Base-by-base conservation (phyloP, 306 rosid species). In the Vicia faba region DNA sequence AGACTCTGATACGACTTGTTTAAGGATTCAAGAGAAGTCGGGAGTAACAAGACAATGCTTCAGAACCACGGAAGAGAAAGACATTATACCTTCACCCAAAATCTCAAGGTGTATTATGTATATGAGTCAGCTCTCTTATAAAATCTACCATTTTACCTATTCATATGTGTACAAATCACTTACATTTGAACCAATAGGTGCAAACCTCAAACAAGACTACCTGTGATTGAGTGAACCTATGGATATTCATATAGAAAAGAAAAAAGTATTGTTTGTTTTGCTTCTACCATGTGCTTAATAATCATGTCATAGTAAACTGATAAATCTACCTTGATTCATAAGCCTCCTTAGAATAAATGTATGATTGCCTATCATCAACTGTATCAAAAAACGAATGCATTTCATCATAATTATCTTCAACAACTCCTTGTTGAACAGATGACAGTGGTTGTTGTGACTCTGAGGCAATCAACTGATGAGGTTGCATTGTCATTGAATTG, bases 291-390 rank as follows among this genome's bases (percentile, higher is more conserved):
- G 12, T 46, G 33, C n/a, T 56, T 41, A 10, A 63, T 64, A 18
- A 29, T 16, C 14, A 36, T 66, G 56, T 4, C 8, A 49, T 36
- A 36, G 10, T 6, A 11, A 60, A 15, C 26, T 5, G 35, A 79
- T 31, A 33, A 79, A 64, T 6, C 16, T 66, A 86, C 92, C 95
- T 90, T 28, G 95, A 84, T 12, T 87, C 95, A 51, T 85, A 85
- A 55, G 88, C 87, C 72, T 85, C 95, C 61, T 87, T 87, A 56
- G 92, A 87, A 64, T 85, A 88, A 64, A 75, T 65, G 31, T 82
- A 85, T 12, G 95, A 87, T 73, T 84, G 89, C 50, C 96, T 80
- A 60, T 84, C 89, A 61, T 87, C 92, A 39, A 84, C 85, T 67
- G 86, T 70, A 46, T 85, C 85, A 2, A 85, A 86, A 73, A 84